A percentile compares a stretch with the other conserved stretches of the same genome.
Evolutionary conservation across 805 yeast species (phyloP).

Genomic region (Monosporozyma aerobia): DNA sequence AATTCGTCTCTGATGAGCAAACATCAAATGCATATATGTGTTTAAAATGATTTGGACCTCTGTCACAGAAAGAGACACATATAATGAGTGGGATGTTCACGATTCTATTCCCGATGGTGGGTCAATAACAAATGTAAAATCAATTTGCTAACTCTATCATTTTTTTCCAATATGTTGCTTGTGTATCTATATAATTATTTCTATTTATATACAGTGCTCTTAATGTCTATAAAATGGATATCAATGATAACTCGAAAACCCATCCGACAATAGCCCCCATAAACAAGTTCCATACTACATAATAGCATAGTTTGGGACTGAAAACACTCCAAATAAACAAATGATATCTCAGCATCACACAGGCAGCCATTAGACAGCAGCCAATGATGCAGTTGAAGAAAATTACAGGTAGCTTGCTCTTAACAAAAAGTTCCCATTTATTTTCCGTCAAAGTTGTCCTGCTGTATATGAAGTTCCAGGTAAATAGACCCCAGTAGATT

Average conservation of each 20-base stretch:
- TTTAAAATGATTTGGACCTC: not conserved
- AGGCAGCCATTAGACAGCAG: constrained; percentile 52
- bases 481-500: constrained; percentile 59
- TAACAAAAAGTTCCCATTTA: constrained; percentile 13
- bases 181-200: no score
- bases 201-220: no score
- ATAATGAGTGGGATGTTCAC: not conserved
- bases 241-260: constrained; percentile 12
- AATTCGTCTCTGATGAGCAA: not conserved
- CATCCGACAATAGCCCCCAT: constrained; percentile 38
- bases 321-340: constrained; percentile 96
- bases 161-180: no score
- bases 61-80: not conserved
- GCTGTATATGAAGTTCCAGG: constrained; percentile 15
- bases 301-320: constrained; percentile 81
- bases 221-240: not conserved
- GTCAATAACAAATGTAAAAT: no score
- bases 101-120: not conserved
- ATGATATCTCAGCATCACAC: constrained; percentile 69
- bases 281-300: constrained; percentile 62
- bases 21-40: not conserved
- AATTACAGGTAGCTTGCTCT: constrained; percentile 25
- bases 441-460: constrained; percentile 8
- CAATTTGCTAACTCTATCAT: not conserved
- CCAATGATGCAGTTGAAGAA: constrained; percentile 55